Evolutionary conservation across 2,329 filamentous ascomycete genomes (phyloP), one percentile per base, ranked within the genome.

Genomic region (Hypomyces perniciosus): DNA sequence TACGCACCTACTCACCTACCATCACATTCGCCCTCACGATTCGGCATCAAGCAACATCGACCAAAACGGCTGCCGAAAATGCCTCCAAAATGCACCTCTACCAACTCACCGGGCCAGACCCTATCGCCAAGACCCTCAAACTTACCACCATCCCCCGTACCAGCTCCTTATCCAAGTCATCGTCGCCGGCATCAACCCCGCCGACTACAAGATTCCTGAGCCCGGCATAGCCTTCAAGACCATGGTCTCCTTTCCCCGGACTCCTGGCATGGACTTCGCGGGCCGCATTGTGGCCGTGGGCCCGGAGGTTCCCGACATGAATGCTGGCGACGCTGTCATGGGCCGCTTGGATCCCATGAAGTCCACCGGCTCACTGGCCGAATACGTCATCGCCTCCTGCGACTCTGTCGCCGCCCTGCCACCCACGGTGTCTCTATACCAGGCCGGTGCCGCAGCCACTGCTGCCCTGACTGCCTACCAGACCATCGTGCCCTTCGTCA

Each of bases 381-480:
- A 79, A 55, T 78, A 70, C 46, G 61, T 72, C 2, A 57, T 72
- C 2, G 63, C 66, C 1, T 54, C 59, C 0, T 60, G 59, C 3
- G 64, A 66, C 1, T 56, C 62, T 1, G 63, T 73, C 12, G 71
- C 67, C 0, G 54, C 62, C 0, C 48, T 80, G 1, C 72, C 75
- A 0, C 55, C 64, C 2, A 68, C 66, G 0, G 58, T 78, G 1
- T 61, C 68, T 8, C 46, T 66, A 0, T 71, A 73, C 35, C 59
- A 73, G 35, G 75, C 73, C 0, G 72, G 73, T 5, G 69, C 68
- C 6, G 57, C 72, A 1, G 69, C 69, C 2, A 72, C 75, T 2
- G 73, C 73, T 0, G 75, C 65, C 0, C 57, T 77, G 55, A 77
- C 76, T 3, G 76, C 76, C 5, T 75, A 76, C 52, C 73, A 78